Evolutionary conservation across 352 stramenopile genomes (phyloP).

Genomic region (Phytophthora megakarya): DNA sequence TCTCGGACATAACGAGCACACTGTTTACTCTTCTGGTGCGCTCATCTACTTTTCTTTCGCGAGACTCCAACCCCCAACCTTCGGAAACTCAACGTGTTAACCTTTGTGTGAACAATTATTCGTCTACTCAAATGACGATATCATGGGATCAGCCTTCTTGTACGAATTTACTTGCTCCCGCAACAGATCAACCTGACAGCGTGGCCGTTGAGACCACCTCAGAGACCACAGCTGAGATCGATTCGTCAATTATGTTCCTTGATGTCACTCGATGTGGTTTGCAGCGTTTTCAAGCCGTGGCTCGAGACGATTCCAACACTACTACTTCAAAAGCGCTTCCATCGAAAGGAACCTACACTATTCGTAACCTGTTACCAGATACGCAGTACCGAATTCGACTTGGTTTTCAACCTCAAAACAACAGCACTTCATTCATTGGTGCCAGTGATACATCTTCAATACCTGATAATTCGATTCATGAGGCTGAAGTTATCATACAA

Average conservation of each 20-base stretch:
- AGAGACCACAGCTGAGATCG: neutral
- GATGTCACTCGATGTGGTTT: slow-evolving; percentile 13
- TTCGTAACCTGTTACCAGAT: slow-evolving; percentile 50
- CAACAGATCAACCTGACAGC: neutral
- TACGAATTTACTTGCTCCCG: neutral
- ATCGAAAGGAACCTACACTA: slow-evolving; percentile 43
- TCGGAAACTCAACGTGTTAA: neutral
- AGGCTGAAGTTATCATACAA: slow-evolving; percentile 41
- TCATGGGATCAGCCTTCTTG: slow-evolving; percentile 31
- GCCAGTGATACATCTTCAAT: neutral
- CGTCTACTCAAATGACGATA: slow-evolving; percentile 38
- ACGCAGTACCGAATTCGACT: slow-evolving; percentile 50
- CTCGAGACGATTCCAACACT: neutral
- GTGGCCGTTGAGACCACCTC: neutral
- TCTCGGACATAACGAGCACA: slow-evolving; percentile 36
- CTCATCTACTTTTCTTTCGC: neutral
- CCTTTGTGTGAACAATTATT: slow-evolving; percentile 36
- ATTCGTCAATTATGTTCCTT: slow-evolving; percentile 17
- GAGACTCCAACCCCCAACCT: no score
- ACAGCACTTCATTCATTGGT: neutral
- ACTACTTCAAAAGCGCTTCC: slow-evolving; percentile 27
- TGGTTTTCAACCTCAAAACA: slow-evolving; percentile 11
- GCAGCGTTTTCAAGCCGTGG: neutral
- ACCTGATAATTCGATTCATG: neutral
- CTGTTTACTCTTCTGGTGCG: slow-evolving; percentile 39